Conservation (phyloP, 352 stramenopile genomes). For the Globisporangium spiculum region DNA sequence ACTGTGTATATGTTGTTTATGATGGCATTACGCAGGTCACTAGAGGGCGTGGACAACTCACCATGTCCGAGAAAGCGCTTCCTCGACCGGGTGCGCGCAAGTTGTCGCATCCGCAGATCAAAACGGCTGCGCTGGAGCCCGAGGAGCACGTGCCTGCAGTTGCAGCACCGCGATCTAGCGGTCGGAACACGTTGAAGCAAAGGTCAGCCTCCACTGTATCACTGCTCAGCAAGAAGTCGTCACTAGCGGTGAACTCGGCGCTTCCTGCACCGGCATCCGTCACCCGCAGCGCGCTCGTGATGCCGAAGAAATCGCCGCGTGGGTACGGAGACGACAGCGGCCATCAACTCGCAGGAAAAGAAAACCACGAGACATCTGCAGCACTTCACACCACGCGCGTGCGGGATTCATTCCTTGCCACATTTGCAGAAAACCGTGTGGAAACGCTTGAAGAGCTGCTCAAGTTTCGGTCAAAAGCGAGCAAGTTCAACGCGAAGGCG, state of each 20-base stretch:
- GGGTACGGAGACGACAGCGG: background rate
- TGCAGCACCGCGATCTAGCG: conserved; percentile 15
- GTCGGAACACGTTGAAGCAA: conserved; percentile 21
- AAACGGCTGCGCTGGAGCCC: background rate
- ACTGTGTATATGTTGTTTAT: background rate
- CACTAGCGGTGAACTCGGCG: background rate
- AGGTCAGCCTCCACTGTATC: conserved; percentile 3
- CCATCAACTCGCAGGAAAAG: conserved; percentile 5
- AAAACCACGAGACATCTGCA: conserved; percentile 19
- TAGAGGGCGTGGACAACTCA: conserved; percentile 19
- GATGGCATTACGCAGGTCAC: background rate
- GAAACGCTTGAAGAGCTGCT: conserved; percentile 48
- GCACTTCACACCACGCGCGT: conserved; percentile 18
- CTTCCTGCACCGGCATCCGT: background rate
- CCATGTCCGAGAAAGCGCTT: conserved; percentile 17
- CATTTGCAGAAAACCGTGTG: conserved; percentile 33
- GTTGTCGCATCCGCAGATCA: conserved; percentile 11
- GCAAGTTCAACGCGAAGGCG: conserved; percentile 65
- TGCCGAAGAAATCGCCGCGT: conserved; percentile 9
- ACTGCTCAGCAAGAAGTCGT: conserved; percentile 17
- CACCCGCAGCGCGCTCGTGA: background rate
- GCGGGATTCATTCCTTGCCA: conserved; percentile 30
- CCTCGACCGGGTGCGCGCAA: conserved; percentile 21
- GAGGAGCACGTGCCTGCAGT: conserved; percentile 2
- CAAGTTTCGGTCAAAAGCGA: conserved; percentile 56